Evolutionary conservation across 1,284 basidiomycete species (phyloP).

Genomic region (Ceratobasidium sp.): DNA sequence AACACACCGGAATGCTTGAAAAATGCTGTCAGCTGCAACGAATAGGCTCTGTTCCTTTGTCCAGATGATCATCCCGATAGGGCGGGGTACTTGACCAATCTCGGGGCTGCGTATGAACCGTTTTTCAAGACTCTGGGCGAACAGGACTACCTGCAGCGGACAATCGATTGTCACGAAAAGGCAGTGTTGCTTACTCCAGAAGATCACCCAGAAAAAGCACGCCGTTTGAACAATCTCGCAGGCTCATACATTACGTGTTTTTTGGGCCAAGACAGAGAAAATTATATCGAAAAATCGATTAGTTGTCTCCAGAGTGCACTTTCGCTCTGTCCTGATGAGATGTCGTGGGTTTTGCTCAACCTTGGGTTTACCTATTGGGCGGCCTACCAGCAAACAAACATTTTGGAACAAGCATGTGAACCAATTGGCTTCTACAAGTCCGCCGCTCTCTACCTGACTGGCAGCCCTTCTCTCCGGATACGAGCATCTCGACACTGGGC

Average conservation of each 20-base stretch:
- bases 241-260: background rate
- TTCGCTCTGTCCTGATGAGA: background rate
- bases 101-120: background rate
- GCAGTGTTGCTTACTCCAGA: background rate
- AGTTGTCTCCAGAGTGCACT: background rate
- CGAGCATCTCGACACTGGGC: constrained; percentile 4
- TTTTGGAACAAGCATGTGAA: background rate
- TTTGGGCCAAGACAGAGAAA: background rate
- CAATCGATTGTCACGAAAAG: background rate
- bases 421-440: background rate
- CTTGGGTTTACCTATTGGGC: background rate
- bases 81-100: background rate
- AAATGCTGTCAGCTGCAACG: background rate
- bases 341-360: background rate
- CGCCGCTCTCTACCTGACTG: background rate
- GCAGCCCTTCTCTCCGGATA: background rate
- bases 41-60: background rate
- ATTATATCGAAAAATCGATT: background rate
- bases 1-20: background rate
- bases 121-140: background rate
- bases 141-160: background rate
- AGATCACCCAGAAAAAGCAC: background rate
- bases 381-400: background rate
- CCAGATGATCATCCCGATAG: background rate
- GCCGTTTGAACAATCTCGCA: background rate